Conservation (phyloP, 306 rosid species). For the Clitoria ternatea region DNA sequence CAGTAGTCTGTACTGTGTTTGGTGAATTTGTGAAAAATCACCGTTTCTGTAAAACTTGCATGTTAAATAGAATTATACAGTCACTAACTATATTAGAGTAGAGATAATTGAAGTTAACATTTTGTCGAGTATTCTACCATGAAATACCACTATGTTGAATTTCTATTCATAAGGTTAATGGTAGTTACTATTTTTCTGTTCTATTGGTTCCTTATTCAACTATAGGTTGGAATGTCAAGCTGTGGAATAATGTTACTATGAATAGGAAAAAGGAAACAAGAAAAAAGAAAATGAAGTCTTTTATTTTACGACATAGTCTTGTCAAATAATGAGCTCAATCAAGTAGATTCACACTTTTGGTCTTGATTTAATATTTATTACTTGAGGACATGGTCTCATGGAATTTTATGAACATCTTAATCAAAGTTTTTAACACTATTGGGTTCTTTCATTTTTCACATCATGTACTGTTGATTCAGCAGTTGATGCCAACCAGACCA, state of each 20-base stretch:
- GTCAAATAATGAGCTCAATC: background rate
- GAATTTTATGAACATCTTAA: background rate
- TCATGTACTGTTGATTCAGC: background rate
- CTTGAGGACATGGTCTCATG: background rate
- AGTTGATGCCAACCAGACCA: background rate
- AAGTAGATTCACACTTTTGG: background rate
- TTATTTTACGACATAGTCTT: background rate
- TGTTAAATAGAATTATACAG: background rate
- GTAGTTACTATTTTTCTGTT: background rate
- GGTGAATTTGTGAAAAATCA: background rate
- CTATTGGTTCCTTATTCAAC: background rate
- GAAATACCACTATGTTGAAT: background rate
- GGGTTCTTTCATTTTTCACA: background rate
- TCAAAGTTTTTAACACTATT: background rate
- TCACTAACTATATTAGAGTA: background rate
- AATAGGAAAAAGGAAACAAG: background rate
- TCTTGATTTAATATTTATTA: background rate
- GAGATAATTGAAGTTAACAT: background rate
- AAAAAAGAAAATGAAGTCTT: background rate
- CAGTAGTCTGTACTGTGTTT: background rate
- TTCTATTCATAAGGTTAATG: background rate
- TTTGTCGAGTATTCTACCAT: conserved; percentile 1
- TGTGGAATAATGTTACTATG: background rate
- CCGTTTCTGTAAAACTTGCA: background rate
- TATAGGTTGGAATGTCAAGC: background rate